phyloP scores from a whole-genome alignment of 2,329 filamentous ascomycete genomes.

The Zelopaecilomyces penicillatus region DNA sequence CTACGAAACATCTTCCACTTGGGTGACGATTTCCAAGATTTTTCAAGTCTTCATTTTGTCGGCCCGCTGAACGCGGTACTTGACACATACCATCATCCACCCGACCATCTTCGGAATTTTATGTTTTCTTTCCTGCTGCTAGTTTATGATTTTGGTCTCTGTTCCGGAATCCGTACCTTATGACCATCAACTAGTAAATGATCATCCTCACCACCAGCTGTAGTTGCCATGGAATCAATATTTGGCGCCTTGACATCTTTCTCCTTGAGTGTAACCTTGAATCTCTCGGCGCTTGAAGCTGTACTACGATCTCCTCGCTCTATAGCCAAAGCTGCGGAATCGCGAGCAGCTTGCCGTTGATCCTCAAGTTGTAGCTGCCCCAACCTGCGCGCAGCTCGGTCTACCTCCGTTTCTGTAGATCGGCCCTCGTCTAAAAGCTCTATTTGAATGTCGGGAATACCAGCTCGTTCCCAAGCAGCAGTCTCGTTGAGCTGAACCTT shows the following conservation, averaged over 20 bases:
- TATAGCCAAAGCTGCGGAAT: slow-evolving; percentile 37
- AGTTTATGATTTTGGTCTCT: slow-evolving; percentile 1
- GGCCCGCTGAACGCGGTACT: too few species aligned
- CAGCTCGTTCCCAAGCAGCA: slow-evolving; percentile 74
- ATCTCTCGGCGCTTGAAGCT: slow-evolving; percentile 17
- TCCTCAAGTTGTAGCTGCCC: slow-evolving; percentile 37
- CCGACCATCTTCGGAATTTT: background rate
- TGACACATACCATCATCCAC: background rate
- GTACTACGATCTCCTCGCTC: slow-evolving; percentile 35
- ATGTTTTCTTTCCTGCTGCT: slow-evolving; percentile 4
- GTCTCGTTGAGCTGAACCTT: slow-evolving; percentile 81
- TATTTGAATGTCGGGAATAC: slow-evolving; percentile 47
- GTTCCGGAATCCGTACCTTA: slow-evolving; percentile 14
- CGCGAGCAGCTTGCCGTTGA: slow-evolving; percentile 29
- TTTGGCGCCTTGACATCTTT: slow-evolving; percentile 29
- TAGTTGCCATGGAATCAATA: slow-evolving; percentile 17
- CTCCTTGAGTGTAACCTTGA: slow-evolving; percentile 45
- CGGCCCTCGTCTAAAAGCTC: slow-evolving; percentile 60
- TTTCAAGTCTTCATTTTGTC: too few species aligned
- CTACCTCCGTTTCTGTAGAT: slow-evolving; percentile 35
- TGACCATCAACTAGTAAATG: slow-evolving; percentile 43
- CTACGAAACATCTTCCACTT: too few species aligned
- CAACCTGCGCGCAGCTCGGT: slow-evolving; percentile 28
- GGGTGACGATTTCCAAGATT: too few species aligned
- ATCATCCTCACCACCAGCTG: slow-evolving; percentile 24